Base-by-base conservation (phyloP, 2,329 filamentous ascomycete genomes). In the Penicillium sp. region DNA sequence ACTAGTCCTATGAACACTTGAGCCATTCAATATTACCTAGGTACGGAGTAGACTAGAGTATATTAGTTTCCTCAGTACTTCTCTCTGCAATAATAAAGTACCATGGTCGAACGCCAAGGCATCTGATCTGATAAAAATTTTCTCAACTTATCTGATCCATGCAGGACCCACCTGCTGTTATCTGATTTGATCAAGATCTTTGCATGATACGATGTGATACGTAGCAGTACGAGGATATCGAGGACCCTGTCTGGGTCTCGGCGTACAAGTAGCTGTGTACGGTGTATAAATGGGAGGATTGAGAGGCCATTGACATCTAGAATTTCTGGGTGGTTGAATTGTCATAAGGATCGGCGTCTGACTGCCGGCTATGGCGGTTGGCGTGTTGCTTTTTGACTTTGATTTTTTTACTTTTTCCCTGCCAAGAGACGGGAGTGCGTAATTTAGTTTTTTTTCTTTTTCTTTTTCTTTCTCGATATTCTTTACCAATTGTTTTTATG, bases 51-150 rank as follows among this genome's bases (percentile, higher is more conserved):
- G 18, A 18, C 18, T 18, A 18, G 2, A 18, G 18, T 18, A 18
- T 18, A 18, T 18, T 18, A 18, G 18, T 18, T 18, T 18, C 18
- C 18, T 18, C 18, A 18, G 18, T 18, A 18, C 18, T 18, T 18
- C 18, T 18, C 18, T 18, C 18, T 18, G 18, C 18, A 18, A 18
- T 18, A 18, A 18, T 18, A 18, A 18, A 18, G 18, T 27, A 27
- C 24, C 31, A 34, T 10, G 31, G 31, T 24, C 11, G 29, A 13
- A 10, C 18, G 38, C 36, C n/a, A n/a, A 42, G 50, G 31, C 18
- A 36, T 67, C 57, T 60, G 51, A 61, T 61, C 56, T 57, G 58
- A 61, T 61, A 59, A 61, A 59, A 27, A 59, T 50, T 38, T 18
- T 48, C 48, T 48, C 24, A 13, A 47, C 24, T 61, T 61, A 61